These are phyloP conservation scores for Starmerella scarabaei DNA, from an alignment of 805 yeast genomes.

Conservation along the genomic window DNA sequence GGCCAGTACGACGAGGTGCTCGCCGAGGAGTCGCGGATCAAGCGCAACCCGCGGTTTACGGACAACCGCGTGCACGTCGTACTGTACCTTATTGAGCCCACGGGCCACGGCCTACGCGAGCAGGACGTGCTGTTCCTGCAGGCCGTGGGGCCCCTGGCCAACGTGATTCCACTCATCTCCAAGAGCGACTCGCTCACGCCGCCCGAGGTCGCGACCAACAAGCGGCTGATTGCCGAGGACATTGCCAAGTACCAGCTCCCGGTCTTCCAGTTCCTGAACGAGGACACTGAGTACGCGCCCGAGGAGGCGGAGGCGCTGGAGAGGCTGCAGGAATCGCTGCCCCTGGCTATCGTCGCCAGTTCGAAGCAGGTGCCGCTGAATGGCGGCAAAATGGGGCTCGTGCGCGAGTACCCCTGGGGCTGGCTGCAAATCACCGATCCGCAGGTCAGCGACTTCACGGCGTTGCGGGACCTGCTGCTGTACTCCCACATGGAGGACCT, in stretches of 20 bases:
- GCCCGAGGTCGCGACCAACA: slow-evolving; percentile 62
- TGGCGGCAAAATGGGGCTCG: slow-evolving; percentile 31
- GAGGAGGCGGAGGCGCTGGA: slow-evolving; percentile 32
- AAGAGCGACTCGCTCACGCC: slow-evolving; percentile 77
- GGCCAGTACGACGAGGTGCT: slow-evolving; percentile 59
- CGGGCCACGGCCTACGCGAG: slow-evolving; percentile 45
- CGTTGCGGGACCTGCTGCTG: slow-evolving; percentile 64
- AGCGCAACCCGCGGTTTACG: slow-evolving; percentile 54
- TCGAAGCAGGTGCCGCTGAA: slow-evolving; percentile 20
- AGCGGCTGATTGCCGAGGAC: slow-evolving; percentile 62
- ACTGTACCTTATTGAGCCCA: slow-evolving; percentile 60
- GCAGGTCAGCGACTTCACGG: slow-evolving; percentile 64
- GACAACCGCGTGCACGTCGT: slow-evolving; percentile 71
- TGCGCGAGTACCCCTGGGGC: slow-evolving; percentile 53
- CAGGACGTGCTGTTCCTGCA: slow-evolving; percentile 68
- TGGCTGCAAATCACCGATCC: slow-evolving; percentile 50
- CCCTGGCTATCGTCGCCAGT: slow-evolving; percentile 52
- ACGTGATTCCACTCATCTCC: slow-evolving; percentile 73
- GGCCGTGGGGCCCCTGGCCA: slow-evolving; percentile 64
- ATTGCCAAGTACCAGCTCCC: slow-evolving; percentile 58
- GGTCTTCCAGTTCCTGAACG: slow-evolving; percentile 46
- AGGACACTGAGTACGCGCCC: slow-evolving; percentile 32
- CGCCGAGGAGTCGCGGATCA: slow-evolving; percentile 61
- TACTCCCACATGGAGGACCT: slow-evolving; percentile 78
- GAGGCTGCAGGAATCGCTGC: slow-evolving; percentile 43